Evolutionary conservation across 1,284 basidiomycete species (phyloP), one percentile per base, ranked within the genome.

Genomic region (Ceratobasidium sp.): DNA sequence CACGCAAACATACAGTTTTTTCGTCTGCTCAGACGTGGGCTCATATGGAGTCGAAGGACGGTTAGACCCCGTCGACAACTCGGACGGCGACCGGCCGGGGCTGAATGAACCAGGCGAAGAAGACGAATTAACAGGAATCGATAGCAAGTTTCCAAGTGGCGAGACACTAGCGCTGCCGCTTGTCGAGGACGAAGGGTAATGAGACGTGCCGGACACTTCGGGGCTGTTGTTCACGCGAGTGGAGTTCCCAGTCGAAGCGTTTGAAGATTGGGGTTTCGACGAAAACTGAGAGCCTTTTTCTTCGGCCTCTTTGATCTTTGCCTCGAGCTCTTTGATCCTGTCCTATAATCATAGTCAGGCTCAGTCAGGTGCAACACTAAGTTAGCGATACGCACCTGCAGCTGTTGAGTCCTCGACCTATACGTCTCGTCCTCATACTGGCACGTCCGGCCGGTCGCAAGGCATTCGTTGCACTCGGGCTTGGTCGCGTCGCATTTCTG

Each of bases 381-480:
- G 23, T 20, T 46, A 73, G 59, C 7, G 2, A 42, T 61, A 9
- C 20, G 42, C n/a, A 74, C 71, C 54, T 23, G 40, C 71, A 74
- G 57, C 40, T 54, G 26, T 23, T 74, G 59, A 13, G 57, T 74
- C 42, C 71, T 28, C 2, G 46, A 38, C 17, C 15, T 5, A 38
- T 64, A 62, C 1, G 48, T 52, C 2, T 33, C 12, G 38, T 74
- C 61, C 33, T 74, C 59, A 28, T 74, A 74, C 42, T 74, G 71
- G 23, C 71, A 74, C 28, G 52, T 50, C 12, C 46, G 44, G 59
- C 33, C 33, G 12, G 46, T 7, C 7, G 20, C 26, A 1, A 74
- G 44, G 23, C 71, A 74, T 57, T 74, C 71, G 26, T 74, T 42
- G 38, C 71, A 74, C 52, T n/a, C 44, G 9, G 71, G 71, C 33